Evolutionary conservation across 257 asterid genomes (phyloP), one percentile per base, ranked within the genome.

Genomic region (Solanum clarkiae): DNA sequence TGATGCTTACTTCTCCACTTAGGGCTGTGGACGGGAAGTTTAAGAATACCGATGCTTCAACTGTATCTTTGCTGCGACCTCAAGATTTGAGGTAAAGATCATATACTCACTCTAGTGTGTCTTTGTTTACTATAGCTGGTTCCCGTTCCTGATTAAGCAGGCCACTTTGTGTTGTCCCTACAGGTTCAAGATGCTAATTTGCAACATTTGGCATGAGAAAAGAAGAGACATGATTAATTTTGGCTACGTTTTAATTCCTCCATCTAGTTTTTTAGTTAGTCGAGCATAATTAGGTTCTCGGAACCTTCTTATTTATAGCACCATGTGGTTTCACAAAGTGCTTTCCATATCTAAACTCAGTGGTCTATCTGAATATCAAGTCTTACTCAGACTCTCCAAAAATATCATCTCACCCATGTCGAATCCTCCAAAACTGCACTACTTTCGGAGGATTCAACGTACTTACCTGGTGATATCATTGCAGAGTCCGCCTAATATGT

Each of bases 1-100:
- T 96, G 92, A 95, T 95, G 97, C 66, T 95, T 89, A 93, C 97
- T 89, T 94, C 98, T 87, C 98, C 99, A 1, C 94, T 96, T 84
- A 92, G 97, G 85, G 91, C 94, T 81, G 91, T 90, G 86, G 85
- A 91, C 84, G 94, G 89, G 84, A 94, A 88, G 66, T 84, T 80
- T 85, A 89, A 88, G 83, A 87, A 89, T 51, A 88, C 84, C 8
- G 89, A 90, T 84, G 84, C 90, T 69, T 86, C 93, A 53, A 90
- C 88, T 65, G 89, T 89, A 84, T 96, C 98, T 86, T 81, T 95
- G 89, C 84, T 96, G 89, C 93, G 98, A 71, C 98, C 99, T 85
- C 95, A 89, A 86, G 98, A 96, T 92, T 91, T 96, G 87, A 96
- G 97, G 99, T 94, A 90, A 59, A 62, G 54, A 68, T 81, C 86